These are phyloP conservation scores for Globisporangium abappressorium DNA, from an alignment of 352 stramenopile species.

Conservation along the genomic window DNA sequence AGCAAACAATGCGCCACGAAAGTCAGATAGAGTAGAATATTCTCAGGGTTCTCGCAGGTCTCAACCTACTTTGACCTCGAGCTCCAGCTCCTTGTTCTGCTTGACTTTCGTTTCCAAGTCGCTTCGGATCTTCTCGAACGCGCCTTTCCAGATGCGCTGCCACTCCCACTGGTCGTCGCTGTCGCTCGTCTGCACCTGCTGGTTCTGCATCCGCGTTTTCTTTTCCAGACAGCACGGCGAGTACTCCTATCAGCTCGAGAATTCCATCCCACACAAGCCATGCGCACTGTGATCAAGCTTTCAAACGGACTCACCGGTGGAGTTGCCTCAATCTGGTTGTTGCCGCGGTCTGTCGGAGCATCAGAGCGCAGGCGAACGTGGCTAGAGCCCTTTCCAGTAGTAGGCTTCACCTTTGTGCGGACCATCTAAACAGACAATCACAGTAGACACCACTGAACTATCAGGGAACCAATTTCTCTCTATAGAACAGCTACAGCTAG, in stretches of 20 bases:
- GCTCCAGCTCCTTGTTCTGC: slow-evolving; percentile 29
- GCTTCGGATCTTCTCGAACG: slow-evolving; percentile 55
- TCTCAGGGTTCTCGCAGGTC: neutral
- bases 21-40: neutral
- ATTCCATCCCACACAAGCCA: too few species aligned
- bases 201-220: slow-evolving; percentile 29
- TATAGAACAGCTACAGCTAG: neutral
- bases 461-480: neutral
- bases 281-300: too few species aligned
- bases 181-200: slow-evolving; percentile 58
- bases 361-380: neutral
- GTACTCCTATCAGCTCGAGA: too few species aligned
- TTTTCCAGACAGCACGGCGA: slow-evolving; percentile 6
- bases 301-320: neutral
- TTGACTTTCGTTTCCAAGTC: slow-evolving; percentile 33
- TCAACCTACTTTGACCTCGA: slow-evolving; percentile 42
- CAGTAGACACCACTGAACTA: neutral
- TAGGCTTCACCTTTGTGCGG: neutral
- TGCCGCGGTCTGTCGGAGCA: neutral
- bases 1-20: neutral
- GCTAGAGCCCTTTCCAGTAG: neutral
- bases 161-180: slow-evolving; percentile 68
- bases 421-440: neutral
- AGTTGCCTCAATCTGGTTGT: neutral
- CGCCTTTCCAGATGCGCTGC: slow-evolving; percentile 68